Percentiles rank a stretch among this genome's conserved stretches.
Evolutionary conservation across 2,329 filamentous ascomycete genomes (phyloP).

Genomic region (Pseudogymnoascus sp.): DNA sequence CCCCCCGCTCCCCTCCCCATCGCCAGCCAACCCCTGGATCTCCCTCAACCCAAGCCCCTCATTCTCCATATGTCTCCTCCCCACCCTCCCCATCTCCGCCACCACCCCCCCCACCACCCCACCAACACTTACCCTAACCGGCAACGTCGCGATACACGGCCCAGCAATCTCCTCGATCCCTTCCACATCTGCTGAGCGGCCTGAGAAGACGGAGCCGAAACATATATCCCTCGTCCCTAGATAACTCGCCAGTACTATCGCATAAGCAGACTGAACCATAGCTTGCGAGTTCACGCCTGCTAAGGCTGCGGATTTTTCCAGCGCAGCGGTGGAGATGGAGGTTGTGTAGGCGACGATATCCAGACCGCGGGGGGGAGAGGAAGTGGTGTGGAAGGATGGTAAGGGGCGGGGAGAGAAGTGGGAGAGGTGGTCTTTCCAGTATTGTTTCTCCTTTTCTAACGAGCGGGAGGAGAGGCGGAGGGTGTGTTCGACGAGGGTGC

Average conservation of each 20-base stretch:
- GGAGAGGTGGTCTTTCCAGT: slow-evolving; percentile 62
- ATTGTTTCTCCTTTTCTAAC: slow-evolving; percentile 36
- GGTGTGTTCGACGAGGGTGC: slow-evolving; percentile 47
- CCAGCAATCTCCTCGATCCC: slow-evolving; percentile 68
- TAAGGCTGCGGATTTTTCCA: slow-evolving; percentile 20
- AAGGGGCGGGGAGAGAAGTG: slow-evolving; percentile 46
- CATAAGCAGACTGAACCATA: slow-evolving; percentile 66
- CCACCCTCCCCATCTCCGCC: slow-evolving; percentile 53
- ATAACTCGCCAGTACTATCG: slow-evolving; percentile 58
- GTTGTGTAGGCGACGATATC: slow-evolving; percentile 22
- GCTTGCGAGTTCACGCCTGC: slow-evolving; percentile 50
- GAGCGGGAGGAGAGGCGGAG: slow-evolving; percentile 22
- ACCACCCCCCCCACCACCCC: slow-evolving; percentile 53
- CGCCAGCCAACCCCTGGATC: slow-evolving; percentile 48
- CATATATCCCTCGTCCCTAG: slow-evolving; percentile 57
- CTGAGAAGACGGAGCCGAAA: slow-evolving; percentile 75
- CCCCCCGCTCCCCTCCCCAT: slow-evolving; percentile 30
- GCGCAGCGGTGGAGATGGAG: slow-evolving; percentile 26
- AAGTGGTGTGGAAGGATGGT: slow-evolving; percentile 54
- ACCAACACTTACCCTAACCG: slow-evolving; percentile 53
- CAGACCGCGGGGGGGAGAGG: slow-evolving; percentile 26
- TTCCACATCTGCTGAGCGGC: slow-evolving; percentile 56
- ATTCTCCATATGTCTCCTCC: slow-evolving; percentile 58
- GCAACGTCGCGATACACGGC: slow-evolving; percentile 70
- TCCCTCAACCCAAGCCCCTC: slow-evolving; percentile 56